phyloP scores from a whole-genome alignment of 179 eudicot species.

The Actinidia polygama region DNA sequence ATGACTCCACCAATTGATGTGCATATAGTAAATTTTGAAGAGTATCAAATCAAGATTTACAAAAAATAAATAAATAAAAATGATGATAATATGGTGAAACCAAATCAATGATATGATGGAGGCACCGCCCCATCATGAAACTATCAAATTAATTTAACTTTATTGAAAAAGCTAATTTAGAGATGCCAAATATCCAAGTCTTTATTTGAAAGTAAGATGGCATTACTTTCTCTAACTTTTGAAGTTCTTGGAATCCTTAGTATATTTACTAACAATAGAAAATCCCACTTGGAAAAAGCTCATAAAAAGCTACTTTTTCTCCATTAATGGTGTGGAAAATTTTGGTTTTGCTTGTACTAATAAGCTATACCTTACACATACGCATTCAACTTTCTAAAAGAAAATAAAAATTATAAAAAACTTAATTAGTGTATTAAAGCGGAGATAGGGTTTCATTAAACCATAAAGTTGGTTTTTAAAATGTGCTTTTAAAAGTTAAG shows the following conservation, averaged over 20 bases:
- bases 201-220: slow-evolving; percentile 24
- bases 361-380: slow-evolving; percentile 30
- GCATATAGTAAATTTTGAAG: no score
- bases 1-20: no score
- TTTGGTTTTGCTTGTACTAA: slow-evolving; percentile 13
- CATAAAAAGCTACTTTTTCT: slow-evolving; percentile 22
- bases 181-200: slow-evolving; percentile 17
- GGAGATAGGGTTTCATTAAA: neutral
- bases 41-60: no score
- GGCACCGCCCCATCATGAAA: slow-evolving; percentile 15
- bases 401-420: no score
- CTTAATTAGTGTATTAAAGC: slow-evolving; percentile 13
- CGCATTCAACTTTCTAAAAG: slow-evolving; percentile 31
- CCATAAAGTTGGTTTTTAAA: slow-evolving; percentile 14
- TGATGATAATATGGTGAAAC: neutral
- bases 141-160: neutral
- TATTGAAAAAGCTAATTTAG: neutral
- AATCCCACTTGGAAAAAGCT: slow-evolving; percentile 20
- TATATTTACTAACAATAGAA: slow-evolving; percentile 29
- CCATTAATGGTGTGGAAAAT: no score
- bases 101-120: neutral
- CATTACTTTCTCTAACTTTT: neutral
- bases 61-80: no score
- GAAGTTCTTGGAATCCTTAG: slow-evolving; percentile 17
- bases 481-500: slow-evolving; percentile 20